Evolutionary conservation across 305 asterid genomes (phyloP).

Genomic region (Fraxinus greggii): DNA sequence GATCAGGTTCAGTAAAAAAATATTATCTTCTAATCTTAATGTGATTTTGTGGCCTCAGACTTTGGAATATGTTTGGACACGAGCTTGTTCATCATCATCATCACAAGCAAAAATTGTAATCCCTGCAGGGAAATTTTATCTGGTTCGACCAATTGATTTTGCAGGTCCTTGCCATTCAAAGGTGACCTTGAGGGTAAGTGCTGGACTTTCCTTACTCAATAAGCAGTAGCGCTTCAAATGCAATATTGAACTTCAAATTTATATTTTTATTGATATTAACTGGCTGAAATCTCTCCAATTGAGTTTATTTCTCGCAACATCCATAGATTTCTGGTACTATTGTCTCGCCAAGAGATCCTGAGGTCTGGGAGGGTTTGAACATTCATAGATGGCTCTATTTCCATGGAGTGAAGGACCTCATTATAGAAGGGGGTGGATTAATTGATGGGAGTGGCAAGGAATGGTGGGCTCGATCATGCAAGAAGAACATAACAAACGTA

Average conservation of each 20-base stretch:
- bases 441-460: constrained; percentile 67
- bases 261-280: neutral
- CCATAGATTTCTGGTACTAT: constrained; percentile 55
- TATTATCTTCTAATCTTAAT: neutral
- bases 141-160: constrained; percentile 53
- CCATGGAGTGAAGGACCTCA: constrained; percentile 54
- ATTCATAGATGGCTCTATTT: constrained; percentile 81
- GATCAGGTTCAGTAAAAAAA: neutral
- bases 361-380: constrained; percentile 59
- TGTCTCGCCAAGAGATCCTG: constrained; percentile 72
- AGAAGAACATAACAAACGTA: constrained; percentile 66
- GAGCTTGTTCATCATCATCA: constrained; percentile 50
- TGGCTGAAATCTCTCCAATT: neutral
- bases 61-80: constrained; percentile 55
- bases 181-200: constrained; percentile 53
- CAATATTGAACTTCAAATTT: neutral
- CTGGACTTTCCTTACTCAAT: neutral
- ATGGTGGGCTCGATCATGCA: constrained; percentile 97
- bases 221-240: neutral
- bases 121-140: constrained; percentile 42
- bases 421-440: constrained; percentile 68
- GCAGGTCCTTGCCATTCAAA: constrained; percentile 67
- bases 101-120: constrained; percentile 41
- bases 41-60: constrained; percentile 39
- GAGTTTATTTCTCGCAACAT: constrained; percentile 7